Evolutionary conservation across 108 stramenopile genomes (phyloP), one percentile per base, ranked within the genome.

Genomic region (Cyclotella choctawhatcheeana): DNA sequence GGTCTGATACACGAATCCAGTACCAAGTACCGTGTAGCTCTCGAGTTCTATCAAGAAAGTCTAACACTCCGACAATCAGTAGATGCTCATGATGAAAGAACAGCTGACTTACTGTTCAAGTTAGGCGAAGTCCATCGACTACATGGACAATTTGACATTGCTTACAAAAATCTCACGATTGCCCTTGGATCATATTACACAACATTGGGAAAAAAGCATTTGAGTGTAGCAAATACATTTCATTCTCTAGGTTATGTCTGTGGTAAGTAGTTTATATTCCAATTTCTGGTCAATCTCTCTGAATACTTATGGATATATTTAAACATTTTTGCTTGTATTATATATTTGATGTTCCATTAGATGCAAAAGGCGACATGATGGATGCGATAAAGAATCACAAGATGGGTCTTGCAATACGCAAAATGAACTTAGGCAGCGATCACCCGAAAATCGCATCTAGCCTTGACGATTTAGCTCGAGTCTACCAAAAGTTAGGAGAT

Each of bases 301-400:
- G n/a, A n/a, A n/a, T n/a, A n/a, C n/a, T n/a, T n/a, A n/a, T n/a
- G n/a, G n/a, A n/a, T n/a, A n/a, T n/a, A n/a, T n/a, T n/a, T n/a
- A n/a, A n/a, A n/a, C n/a, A n/a, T n/a, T n/a, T n/a, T n/a, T n/a
- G n/a, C n/a, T n/a, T n/a, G n/a, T n/a, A n/a, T n/a, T n/a, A n/a
- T n/a, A n/a, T n/a, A n/a, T n/a, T n/a, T n/a, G n/a, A n/a, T n/a
- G n/a, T n/a, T n/a, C n/a, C n/a, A n/a, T 40, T 24, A 52, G 66
- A 83, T 20, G 77, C 71, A 25, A 78, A 73, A 50, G 53, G 69
- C 29, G 76, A 81, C 40, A 52, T 43, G 0, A 40, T 44, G 2
- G 64, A 77, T 58, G 73, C 85, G 2, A 71, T 83, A 44, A 68
- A 77, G 54, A 72, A 81, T 67, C 82, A 86, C 51, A 83, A 83